A percentile compares a stretch with the other conserved stretches of the same genome.
These are phyloP conservation scores for Phytophthora cactorum DNA, from an alignment of 352 stramenopile species.

Conservation along the genomic window DNA sequence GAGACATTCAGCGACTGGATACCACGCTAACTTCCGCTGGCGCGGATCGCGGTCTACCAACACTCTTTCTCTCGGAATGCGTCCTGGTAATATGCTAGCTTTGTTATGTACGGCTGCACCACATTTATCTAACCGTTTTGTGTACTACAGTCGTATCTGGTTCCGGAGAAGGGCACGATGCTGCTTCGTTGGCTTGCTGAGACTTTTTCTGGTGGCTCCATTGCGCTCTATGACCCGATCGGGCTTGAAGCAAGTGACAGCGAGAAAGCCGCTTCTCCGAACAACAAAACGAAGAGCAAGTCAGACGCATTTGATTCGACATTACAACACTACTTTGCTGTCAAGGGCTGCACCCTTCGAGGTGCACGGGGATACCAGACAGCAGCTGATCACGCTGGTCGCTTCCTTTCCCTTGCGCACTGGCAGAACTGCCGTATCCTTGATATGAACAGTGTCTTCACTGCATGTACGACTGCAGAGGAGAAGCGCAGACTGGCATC, in stretches of 20 bases:
- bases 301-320: slow-evolving; percentile 50
- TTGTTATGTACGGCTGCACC: not conserved
- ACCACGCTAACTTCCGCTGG: slow-evolving; percentile 27
- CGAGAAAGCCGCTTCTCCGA: not conserved
- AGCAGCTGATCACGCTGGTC: slow-evolving; percentile 45
- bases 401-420: slow-evolving; percentile 33
- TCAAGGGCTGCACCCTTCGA: slow-evolving; percentile 74
- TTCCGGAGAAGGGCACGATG: slow-evolving; percentile 46
- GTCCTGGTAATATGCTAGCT: slow-evolving; percentile 52
- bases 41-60: slow-evolving; percentile 49
- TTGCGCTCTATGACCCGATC: slow-evolving; percentile 73
- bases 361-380: slow-evolving; percentile 44
- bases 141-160: slow-evolving; percentile 65
- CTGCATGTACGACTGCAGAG: slow-evolving; percentile 33
- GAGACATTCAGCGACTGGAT: slow-evolving; percentile 47
- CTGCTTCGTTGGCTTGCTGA: slow-evolving; percentile 55
- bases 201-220: slow-evolving; percentile 45
- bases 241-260: slow-evolving; percentile 32
- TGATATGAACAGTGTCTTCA: slow-evolving; percentile 74
- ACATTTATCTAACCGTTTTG: slow-evolving; percentile 1
- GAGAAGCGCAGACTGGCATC: slow-evolving; percentile 55
- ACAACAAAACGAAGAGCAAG: slow-evolving; percentile 12
- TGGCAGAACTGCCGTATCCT: slow-evolving; percentile 57
- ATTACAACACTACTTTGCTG: slow-evolving; percentile 66
- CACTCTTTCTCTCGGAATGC: slow-evolving; percentile 72